These are phyloP conservation scores for Jamesozyma spencerorum DNA, from an alignment of 805 yeast genomes.

Conservation along the genomic window DNA sequence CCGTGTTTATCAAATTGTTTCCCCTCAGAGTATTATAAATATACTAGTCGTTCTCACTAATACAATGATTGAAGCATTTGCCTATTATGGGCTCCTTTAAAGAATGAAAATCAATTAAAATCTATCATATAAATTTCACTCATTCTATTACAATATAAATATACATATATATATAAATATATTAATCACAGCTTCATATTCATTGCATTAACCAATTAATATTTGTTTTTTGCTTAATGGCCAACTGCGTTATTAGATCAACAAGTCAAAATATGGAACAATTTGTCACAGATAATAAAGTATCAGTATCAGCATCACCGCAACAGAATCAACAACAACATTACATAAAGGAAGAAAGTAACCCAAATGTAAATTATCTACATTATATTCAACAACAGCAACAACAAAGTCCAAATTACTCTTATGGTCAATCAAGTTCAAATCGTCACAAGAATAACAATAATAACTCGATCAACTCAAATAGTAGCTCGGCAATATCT, in stretches of 20 bases:
- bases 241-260: background rate
- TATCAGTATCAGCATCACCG: no score
- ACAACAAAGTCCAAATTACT: background rate
- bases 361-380: background rate
- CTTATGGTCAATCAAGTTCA: background rate
- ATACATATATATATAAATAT: no score
- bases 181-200: no score
- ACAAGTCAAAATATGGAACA: background rate
- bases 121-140: no score
- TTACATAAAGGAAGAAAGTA: slow-evolving; percentile 2
- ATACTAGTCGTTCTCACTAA: no score
- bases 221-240: background rate
- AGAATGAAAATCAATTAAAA: no score
- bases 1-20: no score
- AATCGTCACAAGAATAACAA: background rate
- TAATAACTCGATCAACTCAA: background rate
- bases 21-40: no score
- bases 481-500: background rate
- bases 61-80: no score
- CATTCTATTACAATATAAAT: no score
- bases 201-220: background rate
- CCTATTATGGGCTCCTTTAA: no score
- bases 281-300: background rate
- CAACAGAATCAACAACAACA: background rate
- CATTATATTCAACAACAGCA: background rate